Evolutionary conservation across 164 flowering plant species (phyloP), one percentile per base, ranked within the genome.

Genomic region (Santalum album): DNA sequence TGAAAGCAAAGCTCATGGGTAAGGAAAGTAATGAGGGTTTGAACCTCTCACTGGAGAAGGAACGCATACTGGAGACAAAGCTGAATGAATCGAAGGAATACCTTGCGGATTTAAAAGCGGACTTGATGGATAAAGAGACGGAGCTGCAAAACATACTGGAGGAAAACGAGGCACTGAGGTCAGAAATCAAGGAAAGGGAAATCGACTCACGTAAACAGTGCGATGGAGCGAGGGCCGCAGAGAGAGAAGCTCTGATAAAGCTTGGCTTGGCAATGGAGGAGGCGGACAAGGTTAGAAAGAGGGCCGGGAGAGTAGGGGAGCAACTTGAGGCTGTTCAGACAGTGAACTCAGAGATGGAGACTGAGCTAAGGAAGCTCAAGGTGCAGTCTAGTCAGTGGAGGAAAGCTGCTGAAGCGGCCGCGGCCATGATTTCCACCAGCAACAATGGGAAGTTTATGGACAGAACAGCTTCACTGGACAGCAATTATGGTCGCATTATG

Each of bases 361-460:
- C 80, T 0, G 99, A 94, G 74, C 54, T 94, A 55, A 82, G 86
- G 64, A 83, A 73, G 73, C 65, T 94, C 1, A 85, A 79, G 60
- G 96, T 94, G 58, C 97, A 90, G 66, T 79, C 95, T 5, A 90
- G 87, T 24, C 99, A 94, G 63, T 94, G 97, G 97, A 81, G 96
- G 68, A 94, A 94, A 66, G 99, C 99, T 18, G 99, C 99, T 0
- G 99, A 94, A 66, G 87, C 94, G 7, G 97, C 99, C 22, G 89
- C 96, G 7, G 72, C 99, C 20, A 83, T 87, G 71, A 75, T 94
- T 59, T 76, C 90, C 7, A 61, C 78, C 0, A 85, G 82, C 11
- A 71, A 69, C 36, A 82, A 82, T 39, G 96, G 88, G 51, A 80
- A 78, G 55, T 61, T 59, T 19, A 67, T 82, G 63, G 90, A 75